Evolutionary conservation across 2,329 filamentous ascomycete species (phyloP), one percentile per base, ranked within the genome.

Genomic region (Hypoxylon sp.): DNA sequence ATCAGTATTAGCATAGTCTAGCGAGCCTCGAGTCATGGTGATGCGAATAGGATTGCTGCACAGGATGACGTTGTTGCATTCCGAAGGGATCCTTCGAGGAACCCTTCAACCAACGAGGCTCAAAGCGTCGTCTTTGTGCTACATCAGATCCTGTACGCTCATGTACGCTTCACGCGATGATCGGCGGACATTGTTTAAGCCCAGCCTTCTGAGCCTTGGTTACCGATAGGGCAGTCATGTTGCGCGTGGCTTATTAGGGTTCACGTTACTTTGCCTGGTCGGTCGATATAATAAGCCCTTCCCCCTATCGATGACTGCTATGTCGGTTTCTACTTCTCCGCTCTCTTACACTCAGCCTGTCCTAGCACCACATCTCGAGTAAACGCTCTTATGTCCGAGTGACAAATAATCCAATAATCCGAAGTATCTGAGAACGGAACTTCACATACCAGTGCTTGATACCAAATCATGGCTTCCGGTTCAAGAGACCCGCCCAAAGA

Each of bases 101-200:
- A 22, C n/a, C 14, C 35, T 57, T 65, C 37, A 22, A 37, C 68
- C 61, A 68, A 65, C 65, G 61, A 65, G 61, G 55, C 68, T 65
- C 24, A 9, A 56, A 46, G 47, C 46, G 50, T 19, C 39, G 14
- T 13, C 50, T 26, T 54, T 59, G 54, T 69, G 51, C 60, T 59
- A 64, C 63, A 67, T 51, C 33, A 47, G 14, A 59, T 52, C 57
- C 56, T 26, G 24, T 59, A n/a, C 63, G 22, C 26, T 59, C 52
- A 68, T 65, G 62, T 61, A 69, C 19, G 44, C 24, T 60, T 63
- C 63, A 63, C 63, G 63, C 60, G 48, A 63, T 69, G 69, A 69
- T 71, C 66, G 63, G 59, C 66, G 46, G 62, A 42, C 62, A n/a
- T 59, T 61, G 65, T 65, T 65, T 14, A 33, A 61, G 50, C 50